Evolutionary conservation across 2,329 filamentous ascomycete species (phyloP), one percentile per base, ranked within the genome.

Genomic region (Apiospora phragmitis): DNA sequence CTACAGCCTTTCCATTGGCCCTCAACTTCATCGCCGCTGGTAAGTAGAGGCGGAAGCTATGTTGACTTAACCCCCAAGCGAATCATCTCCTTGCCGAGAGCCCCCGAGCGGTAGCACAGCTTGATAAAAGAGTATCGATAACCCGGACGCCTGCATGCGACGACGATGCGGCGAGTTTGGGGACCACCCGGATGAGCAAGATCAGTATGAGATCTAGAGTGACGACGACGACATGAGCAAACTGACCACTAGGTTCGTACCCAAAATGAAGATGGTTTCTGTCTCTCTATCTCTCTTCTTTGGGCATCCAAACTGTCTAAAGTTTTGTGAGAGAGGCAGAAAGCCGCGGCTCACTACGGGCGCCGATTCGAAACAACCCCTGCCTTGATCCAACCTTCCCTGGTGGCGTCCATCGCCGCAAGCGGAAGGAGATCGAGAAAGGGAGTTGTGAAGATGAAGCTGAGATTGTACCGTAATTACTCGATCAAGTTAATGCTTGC

Each of bases 401-500:
- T n/a, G 67, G 65, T 69, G 62, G 66, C 32, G 43, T 51, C 18
- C 35, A 45, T 35, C 55, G 16, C 41, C 38, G 12, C 38, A 68
- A 41, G 42, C 68, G 73, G 71, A 72, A 72, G 83, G 82, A 85
- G 84, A 86, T 82, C 79, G 72, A 65, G 69, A 70, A 73, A 38
- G 55, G 70, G 69, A 74, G 71, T 77, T 80, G 84, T 74, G 77
- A 80, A 83, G 79, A 89, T 85, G 89, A 94, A 89, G 93, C 93
- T 95, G 93, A 96, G 93, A 95, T 92, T 91, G 92, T 90, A 96
- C 93, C 93, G 93, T 95, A 86, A 92, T 87, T 91, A 95, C 93
- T 95, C 93, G 93, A 96, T 93, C 93, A 96, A 96, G 93, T 93
- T 95, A 96, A 95, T 94, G 92, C 93, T 96, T 96, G 93, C 93